These are phyloP conservation scores for Carex kokanica DNA, from an alignment of 176 grass and related monocot genomes.

Conservation along the genomic window DNA sequence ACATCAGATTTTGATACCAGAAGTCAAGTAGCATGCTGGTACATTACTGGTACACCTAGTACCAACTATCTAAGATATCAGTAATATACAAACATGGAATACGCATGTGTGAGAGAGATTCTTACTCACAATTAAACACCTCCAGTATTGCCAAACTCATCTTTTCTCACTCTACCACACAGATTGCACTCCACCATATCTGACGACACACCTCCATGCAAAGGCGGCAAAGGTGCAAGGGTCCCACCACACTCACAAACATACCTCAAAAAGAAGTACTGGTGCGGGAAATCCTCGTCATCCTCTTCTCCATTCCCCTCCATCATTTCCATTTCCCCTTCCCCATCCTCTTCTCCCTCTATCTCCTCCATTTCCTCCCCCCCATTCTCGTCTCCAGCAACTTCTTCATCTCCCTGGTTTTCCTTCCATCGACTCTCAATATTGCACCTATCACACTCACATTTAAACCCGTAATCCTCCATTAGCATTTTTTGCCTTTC, in stretches of 20 bases:
- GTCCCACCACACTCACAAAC: slow-evolving; percentile 81
- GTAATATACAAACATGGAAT: neutral
- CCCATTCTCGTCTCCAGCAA: slow-evolving; percentile 35
- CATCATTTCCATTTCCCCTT: slow-evolving; percentile 35
- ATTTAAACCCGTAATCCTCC: slow-evolving; percentile 82
- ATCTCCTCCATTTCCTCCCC: slow-evolving; percentile 47
- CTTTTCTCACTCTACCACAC: slow-evolving; percentile 56
- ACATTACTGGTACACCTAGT: slow-evolving; percentile 4
- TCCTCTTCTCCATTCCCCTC: slow-evolving; percentile 26
- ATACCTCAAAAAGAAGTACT: slow-evolving; percentile 88
- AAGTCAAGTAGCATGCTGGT: neutral
- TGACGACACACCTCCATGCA: slow-evolving; percentile 33
- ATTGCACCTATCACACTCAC: slow-evolving; percentile 78
- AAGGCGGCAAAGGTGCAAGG: slow-evolving; percentile 68
- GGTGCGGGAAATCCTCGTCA: slow-evolving; percentile 63
- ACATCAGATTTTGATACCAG: neutral
- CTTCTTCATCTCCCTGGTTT: slow-evolving; percentile 35
- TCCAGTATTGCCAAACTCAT: slow-evolving; percentile 30
- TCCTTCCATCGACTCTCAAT: slow-evolving; percentile 80
- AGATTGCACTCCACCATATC: slow-evolving; percentile 87
- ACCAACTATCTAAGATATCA: neutral
- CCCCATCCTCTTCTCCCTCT: slow-evolving; percentile 35
- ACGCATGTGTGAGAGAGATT: neutral
- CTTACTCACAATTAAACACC: neutral
- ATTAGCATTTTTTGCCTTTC: slow-evolving; percentile 65